Evolutionary conservation across 1,284 basidiomycete genomes (phyloP).

Genomic region (Bjerkandera adusta): DNA sequence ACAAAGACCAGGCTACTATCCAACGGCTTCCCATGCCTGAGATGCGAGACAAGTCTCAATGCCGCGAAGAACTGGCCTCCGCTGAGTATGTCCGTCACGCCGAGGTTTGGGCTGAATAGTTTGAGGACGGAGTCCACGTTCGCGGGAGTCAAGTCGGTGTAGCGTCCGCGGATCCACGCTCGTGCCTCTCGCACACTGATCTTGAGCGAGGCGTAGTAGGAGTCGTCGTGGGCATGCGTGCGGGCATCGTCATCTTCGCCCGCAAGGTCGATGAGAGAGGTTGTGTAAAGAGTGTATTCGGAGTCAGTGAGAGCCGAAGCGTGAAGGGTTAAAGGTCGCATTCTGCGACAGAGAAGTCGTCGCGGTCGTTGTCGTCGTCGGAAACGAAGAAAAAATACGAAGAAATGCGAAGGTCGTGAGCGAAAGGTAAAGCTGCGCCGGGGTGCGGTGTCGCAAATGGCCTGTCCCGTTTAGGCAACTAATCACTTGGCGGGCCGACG

Average conservation of each 20-base stretch:
- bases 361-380: too few relatives aligned
- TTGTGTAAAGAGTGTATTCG: slow-evolving; percentile 66
- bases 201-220: slow-evolving; percentile 46
- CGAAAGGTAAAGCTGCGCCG: too few relatives aligned
- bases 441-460: too few relatives aligned
- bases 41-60: slow-evolving; percentile 61
- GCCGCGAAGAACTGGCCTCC: slow-evolving; percentile 77
- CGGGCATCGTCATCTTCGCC: slow-evolving; percentile 32
- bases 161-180: slow-evolving; percentile 73
- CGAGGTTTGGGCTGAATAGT: slow-evolving; percentile 55
- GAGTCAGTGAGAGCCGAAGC: slow-evolving; percentile 69
- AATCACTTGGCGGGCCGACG: too few relatives aligned
- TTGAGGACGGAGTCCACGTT: slow-evolving; percentile 64
- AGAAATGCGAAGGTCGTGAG: too few relatives aligned
- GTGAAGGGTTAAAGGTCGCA: slow-evolving; percentile 64
- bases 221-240: slow-evolving; percentile 35
- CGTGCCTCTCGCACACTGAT: slow-evolving; percentile 64
- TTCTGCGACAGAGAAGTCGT: too few relatives aligned
- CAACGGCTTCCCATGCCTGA: slow-evolving; percentile 54
- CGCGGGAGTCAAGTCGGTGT: slow-evolving; percentile 46
- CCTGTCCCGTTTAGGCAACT: too few relatives aligned
- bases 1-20: slow-evolving; percentile 66
- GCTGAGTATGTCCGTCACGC: slow-evolving; percentile 47
- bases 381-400: too few relatives aligned
- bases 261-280: slow-evolving; percentile 55